A percentile compares a stretch with the other conserved stretches of the same genome.
These are phyloP conservation scores for Hylodesmum podocarpum DNA, from an alignment of 306 rosid genomes.

Conservation along the genomic window DNA sequence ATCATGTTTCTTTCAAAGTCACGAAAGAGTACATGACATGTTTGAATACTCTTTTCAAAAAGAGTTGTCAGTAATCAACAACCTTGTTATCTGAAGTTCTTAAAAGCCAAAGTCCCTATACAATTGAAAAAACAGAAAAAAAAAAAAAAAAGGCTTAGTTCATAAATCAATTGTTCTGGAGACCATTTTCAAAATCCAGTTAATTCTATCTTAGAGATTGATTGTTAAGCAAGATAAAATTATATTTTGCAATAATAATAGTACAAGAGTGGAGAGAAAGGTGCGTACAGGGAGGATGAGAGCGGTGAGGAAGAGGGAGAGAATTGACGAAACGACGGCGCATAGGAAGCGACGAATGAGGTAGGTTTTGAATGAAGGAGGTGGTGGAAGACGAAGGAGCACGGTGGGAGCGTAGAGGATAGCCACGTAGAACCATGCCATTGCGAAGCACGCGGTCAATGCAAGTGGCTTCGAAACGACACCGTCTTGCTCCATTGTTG, in stretches of 20 bases:
- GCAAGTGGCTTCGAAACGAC: constrained; percentile 52
- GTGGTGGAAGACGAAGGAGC: constrained; percentile 76
- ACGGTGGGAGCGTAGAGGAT: constrained; percentile 75
- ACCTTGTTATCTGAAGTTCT: no score
- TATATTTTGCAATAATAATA: background rate
- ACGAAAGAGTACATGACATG: no score
- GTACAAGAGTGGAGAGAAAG: background rate
- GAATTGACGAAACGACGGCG: constrained; percentile 60
- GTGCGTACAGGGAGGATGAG: constrained; percentile 69
- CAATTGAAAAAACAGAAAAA: no score
- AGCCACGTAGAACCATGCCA: constrained; percentile 75
- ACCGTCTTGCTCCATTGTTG: constrained; percentile 53
- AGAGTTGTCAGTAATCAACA: no score
- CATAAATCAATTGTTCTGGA: no score
- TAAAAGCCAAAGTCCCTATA: no score
- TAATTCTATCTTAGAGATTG: no score
- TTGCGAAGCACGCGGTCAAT: constrained; percentile 47
- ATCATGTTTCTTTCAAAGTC: no score
- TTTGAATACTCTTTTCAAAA: no score
- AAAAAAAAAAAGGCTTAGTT: no score
- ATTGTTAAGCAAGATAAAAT: no score
- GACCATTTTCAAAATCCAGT: no score
- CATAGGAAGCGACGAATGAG: constrained; percentile 80
- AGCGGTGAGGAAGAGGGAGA: constrained; percentile 53
- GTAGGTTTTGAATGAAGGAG: constrained; percentile 60